Evolutionary conservation across 192 early-diverging fungal species (phyloP), one percentile per base, ranked within the genome.

Genomic region (Coemansia sp.): DNA sequence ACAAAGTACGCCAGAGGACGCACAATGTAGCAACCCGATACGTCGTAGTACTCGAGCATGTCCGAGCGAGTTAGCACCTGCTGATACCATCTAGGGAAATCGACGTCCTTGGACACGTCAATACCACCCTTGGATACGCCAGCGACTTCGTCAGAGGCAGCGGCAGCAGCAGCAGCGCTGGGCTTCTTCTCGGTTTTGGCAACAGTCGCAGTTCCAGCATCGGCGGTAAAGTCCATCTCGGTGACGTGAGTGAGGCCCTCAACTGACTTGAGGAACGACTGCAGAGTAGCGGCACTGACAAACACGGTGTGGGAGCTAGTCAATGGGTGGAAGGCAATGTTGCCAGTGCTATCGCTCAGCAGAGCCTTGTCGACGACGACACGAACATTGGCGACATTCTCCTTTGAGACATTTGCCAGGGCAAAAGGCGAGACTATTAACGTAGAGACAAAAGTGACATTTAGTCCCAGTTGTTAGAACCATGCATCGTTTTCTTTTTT

Each of bases 11-110:
- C 87, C 84, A 91, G 90, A 16, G 98, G 98, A 79, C 98, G 93
- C 68, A 99, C 86, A 67, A 99, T 98, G 73, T 98, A 99, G 85
- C 98, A 99, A 52, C 98, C 98, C 74, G 90, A 92, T 43, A 99
- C 91, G 77, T 97, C 93, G 87, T 99, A 99, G 87, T 98, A 97
- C 74, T 96, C 95, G 80, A 98, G 84, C 98, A 99, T 96, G 77
- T 99, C 98, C 32, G 93, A 92, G 66, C 90, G 88, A 39, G 89
- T 90, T 67, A 99, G 84, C 59, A 92, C 93, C 78, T 94, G 93
- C 71, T 90, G 88, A 82, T 98, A 98, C 96, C 96, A 99, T 63
- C 75, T 86, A 42, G 96, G 82, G 74, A 98, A 98, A 74, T 98
- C 95, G 39, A 85, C 94, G 42, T 91, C 89, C 88, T 98, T 98